Base-by-base conservation (phyloP, 1,139 yeast species). In the Blastobotrys illinoisensis region DNA sequence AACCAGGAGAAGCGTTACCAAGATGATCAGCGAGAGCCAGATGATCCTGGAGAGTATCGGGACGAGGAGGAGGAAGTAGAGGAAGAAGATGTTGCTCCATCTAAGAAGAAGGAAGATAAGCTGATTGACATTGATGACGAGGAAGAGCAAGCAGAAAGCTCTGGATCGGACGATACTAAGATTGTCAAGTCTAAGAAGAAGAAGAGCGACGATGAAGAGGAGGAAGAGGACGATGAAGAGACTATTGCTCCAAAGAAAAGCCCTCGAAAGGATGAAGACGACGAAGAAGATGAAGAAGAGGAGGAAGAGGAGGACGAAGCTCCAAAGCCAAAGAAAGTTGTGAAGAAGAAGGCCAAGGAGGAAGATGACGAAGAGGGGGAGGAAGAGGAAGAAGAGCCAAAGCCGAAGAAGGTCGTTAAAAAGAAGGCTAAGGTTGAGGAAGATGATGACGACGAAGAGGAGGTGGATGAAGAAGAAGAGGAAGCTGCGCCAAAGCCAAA, bases 391-490 rank as follows among this genome's bases (percentile, higher is more conserved):
- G n/a, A n/a, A n/a, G n/a, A n/a, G 7, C 24, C 46, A 16, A 19
- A 19, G 45, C 20, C 19, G 3, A 19, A 16, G 45, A 40, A 16
- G 45, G 45, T 13, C 3, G 45, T 11, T 9, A 46, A 20, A n/a
- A n/a, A 26, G 47, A 13, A 26, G 44, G 24, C 20, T 19, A 9
- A 19, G 13, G 49, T 13, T 14, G 46, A 24, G 26, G 50, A 44
- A 43, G 58, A 51, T 6, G 57, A 55, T n/a, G n/a, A n/a, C n/a
- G n/a, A n/a, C n/a, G n/a, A n/a, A n/a, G n/a, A 40, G 24, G 14
- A 43, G 18, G 50, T 20, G 16, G 56, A 57, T 26, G 53, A 47
- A 28, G 51, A 56, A 49, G 32, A 44, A 24, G 28, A 53, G 49
- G 32, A 46, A 24, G 21, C 19, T n/a, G 50, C n/a, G 7, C 24